phyloP scores from a whole-genome alignment of 1,284 basidiomycete genomes.

The Mycosarcoma mackinlayi region DNA sequence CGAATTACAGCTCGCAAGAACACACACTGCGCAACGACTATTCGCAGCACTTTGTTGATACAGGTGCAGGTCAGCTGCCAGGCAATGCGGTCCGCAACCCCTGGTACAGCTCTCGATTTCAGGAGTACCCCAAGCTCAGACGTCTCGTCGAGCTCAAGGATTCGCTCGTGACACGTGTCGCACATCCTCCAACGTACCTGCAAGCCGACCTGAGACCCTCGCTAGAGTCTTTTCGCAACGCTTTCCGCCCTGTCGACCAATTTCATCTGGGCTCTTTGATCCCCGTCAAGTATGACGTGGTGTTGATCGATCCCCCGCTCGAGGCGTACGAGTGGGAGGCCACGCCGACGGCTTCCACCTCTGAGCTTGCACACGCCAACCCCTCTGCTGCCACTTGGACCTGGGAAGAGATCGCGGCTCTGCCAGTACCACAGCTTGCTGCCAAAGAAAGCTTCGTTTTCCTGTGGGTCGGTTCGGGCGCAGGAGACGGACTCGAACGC shows the following conservation, averaged over 20 bases:
- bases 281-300: slow-evolving; percentile 86
- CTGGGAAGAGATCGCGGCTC: slow-evolving; percentile 82
- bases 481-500: slow-evolving; percentile 87
- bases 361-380: not conserved
- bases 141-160: slow-evolving; percentile 59
- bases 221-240: slow-evolving; percentile 25
- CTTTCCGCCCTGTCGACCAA: slow-evolving; percentile 11
- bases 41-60: slow-evolving; percentile 85
- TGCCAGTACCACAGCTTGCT: slow-evolving; percentile 85
- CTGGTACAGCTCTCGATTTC: slow-evolving; percentile 78
- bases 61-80: slow-evolving; percentile 52
- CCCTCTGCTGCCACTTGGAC: slow-evolving; percentile 71
- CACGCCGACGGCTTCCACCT: slow-evolving; percentile 19
- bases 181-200: slow-evolving; percentile 60
- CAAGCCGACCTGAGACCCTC: slow-evolving; percentile 50
- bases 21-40: slow-evolving; percentile 96
- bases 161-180: slow-evolving; percentile 41
- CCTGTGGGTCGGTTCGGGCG: slow-evolving; percentile 93
- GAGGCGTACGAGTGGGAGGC: slow-evolving; percentile 64
- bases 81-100: slow-evolving; percentile 62
- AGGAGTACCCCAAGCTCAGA: slow-evolving; percentile 75
- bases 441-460: slow-evolving; percentile 87
- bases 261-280: slow-evolving; percentile 56
- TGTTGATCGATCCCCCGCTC: slow-evolving; percentile 90
- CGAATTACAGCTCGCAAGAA: slow-evolving; percentile 75